Evolutionary conservation across 345 rosid genomes (phyloP).

Genomic region (Tarenaya hassleriana): DNA sequence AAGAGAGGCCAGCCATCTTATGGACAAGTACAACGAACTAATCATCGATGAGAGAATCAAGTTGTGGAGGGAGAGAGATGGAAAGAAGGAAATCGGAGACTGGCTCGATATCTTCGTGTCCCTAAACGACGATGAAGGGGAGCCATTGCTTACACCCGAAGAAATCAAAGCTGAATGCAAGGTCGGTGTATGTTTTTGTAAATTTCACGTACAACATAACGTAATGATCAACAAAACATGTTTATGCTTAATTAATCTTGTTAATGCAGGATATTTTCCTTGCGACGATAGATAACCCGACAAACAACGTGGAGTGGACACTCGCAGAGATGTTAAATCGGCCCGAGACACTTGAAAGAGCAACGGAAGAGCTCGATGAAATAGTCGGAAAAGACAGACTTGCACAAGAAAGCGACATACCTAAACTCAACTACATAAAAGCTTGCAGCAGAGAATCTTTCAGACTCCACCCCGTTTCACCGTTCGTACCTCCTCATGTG

Average conservation of each 20-base stretch:
- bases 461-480: conserved; percentile 25
- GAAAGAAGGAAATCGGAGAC: conserved; percentile 12
- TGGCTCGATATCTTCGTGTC: conserved; percentile 23
- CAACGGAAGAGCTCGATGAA: conserved; percentile 23
- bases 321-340: conserved; percentile 32
- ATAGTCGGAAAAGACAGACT: conserved; percentile 30
- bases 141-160: conserved; percentile 12
- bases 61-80: conserved; percentile 24
- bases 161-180: conserved; percentile 21
- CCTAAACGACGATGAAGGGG: conserved; percentile 8
- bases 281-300: conserved; percentile 33
- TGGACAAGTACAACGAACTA: not conserved
- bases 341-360: conserved; percentile 21
- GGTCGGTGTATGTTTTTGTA: too few relatives aligned
- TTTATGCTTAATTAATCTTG: too few relatives aligned
- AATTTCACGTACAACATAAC: too few relatives aligned
- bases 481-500: conserved; percentile 28
- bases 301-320: conserved; percentile 28
- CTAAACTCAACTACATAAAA: conserved; percentile 23
- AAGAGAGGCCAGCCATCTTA: conserved; percentile 10
- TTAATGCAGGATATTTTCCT: conserved; percentile 33
- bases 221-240: too few relatives aligned
- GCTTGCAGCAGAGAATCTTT: conserved; percentile 30
- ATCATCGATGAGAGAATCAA: conserved; percentile 22
- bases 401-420: conserved; percentile 30